phyloP scores from a whole-genome alignment of 148 eudicot species.

The Spergularia bocconei region DNA sequence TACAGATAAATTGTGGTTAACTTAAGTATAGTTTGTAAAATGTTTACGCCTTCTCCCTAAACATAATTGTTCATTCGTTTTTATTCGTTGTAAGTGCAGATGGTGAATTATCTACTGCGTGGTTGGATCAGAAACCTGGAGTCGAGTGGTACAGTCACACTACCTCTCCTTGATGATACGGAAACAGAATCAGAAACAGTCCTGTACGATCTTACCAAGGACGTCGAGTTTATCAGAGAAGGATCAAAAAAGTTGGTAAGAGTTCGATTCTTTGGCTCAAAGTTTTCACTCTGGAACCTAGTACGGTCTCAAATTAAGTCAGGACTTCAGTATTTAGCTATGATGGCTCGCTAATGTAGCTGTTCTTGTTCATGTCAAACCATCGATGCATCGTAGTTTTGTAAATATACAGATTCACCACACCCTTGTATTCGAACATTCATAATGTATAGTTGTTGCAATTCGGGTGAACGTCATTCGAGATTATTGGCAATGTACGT shows the following conservation, averaged over 20 bases:
- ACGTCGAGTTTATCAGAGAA: slow-evolving; percentile 64
- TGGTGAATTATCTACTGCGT: slow-evolving; percentile 70
- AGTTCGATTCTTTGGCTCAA: slow-evolving; percentile 59
- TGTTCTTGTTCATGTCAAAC: slow-evolving; percentile 3
- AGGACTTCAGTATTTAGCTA: slow-evolving; percentile 29
- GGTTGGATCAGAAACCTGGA: slow-evolving; percentile 84
- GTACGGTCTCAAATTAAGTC: slow-evolving; percentile 46
- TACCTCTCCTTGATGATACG: slow-evolving; percentile 64
- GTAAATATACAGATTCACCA: slow-evolving; percentile 14
- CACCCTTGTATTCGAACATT: slow-evolving; percentile 11
- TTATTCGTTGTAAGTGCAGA: slow-evolving; percentile 35
- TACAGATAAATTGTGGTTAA: too few relatives aligned
- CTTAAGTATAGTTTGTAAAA: not conserved
- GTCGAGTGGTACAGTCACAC: slow-evolving; percentile 48
- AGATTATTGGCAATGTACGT: not conserved
- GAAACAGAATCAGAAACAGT: slow-evolving; percentile 32
- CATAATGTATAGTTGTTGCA: slow-evolving; percentile 10
- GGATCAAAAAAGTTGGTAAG: slow-evolving; percentile 56
- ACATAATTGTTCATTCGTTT: not conserved
- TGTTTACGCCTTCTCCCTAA: not conserved
- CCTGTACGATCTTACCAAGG: slow-evolving; percentile 37
- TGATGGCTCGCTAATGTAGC: slow-evolving; percentile 23
- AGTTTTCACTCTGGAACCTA: slow-evolving; percentile 59
- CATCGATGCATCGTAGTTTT: not conserved
- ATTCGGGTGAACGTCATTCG: not conserved